Percentiles rank a stretch among this genome's conserved stretches.
Conservation (phyloP, 108 stramenopile genomes). For the Phaeodactylum tricornutum region DNA sequence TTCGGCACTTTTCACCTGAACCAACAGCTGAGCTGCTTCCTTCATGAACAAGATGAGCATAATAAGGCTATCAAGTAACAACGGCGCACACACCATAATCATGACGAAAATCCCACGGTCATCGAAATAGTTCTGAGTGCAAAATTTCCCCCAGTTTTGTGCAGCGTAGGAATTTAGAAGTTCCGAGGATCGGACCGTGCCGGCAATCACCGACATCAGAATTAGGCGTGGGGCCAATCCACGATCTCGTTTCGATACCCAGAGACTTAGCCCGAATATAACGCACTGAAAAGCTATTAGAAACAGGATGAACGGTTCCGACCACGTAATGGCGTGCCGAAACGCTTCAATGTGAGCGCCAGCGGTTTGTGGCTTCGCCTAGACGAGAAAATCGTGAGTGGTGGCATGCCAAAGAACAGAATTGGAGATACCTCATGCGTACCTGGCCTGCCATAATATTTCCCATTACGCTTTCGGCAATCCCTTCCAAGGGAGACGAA, state of each 20-base stretch:
- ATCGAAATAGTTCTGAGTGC: slow-evolving; percentile 91
- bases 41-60: slow-evolving; percentile 64
- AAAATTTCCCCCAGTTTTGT: slow-evolving; percentile 56
- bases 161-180: slow-evolving; percentile 40
- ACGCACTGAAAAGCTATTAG: slow-evolving; percentile 59
- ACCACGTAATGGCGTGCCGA: slow-evolving; percentile 69
- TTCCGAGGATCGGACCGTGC: slow-evolving; percentile 63
- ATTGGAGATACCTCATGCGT: slow-evolving; percentile 5
- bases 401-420: neutral
- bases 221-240: slow-evolving; percentile 30
- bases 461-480: slow-evolving; percentile 63
- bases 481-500: slow-evolving; percentile 64
- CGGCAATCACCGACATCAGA: slow-evolving; percentile 54
- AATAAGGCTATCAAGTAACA: slow-evolving; percentile 54
- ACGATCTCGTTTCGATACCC: slow-evolving; percentile 24
- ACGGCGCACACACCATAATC: slow-evolving; percentile 72
- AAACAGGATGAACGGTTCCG: slow-evolving; percentile 59
- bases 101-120: slow-evolving; percentile 70
- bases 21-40: slow-evolving; percentile 60
- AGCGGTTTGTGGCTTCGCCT: slow-evolving; percentile 47
- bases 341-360: slow-evolving; percentile 71
- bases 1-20: slow-evolving; percentile 55
- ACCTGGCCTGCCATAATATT: slow-evolving; percentile 68
- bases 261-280: slow-evolving; percentile 33
- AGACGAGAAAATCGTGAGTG: slow-evolving; percentile 1